phyloP scores from a whole-genome alignment of 805 yeast species.

The Suhomyces sp. region DNA sequence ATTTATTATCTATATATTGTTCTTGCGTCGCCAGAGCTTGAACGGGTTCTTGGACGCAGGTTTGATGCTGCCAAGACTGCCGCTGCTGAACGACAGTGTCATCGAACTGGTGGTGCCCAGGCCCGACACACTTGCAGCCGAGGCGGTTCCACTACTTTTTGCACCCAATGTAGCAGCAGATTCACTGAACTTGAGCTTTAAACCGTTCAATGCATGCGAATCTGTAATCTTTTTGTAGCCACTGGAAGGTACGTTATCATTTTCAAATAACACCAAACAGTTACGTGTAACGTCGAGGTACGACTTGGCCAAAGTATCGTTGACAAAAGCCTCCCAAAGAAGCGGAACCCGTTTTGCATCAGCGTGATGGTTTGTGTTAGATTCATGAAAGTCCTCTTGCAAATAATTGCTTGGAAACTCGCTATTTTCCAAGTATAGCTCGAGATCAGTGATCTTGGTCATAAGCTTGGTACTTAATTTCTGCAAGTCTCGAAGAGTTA shows the following conservation, averaged over 20 bases:
- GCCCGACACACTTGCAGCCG: constrained; percentile 9
- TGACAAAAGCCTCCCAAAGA: constrained; percentile 35
- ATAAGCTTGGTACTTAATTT: constrained; percentile 35
- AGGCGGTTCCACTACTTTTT: not conserved
- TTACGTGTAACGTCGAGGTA: constrained; percentile 32
- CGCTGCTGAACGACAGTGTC: constrained; percentile 21
- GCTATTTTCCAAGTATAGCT: constrained; percentile 26
- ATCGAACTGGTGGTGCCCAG: constrained; percentile 7
- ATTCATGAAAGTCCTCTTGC: constrained; percentile 12
- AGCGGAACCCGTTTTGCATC: not conserved
- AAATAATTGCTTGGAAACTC: constrained; percentile 33
- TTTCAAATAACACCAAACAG: constrained; percentile 30
- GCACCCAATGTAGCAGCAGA: not conserved
- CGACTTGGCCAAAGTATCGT: constrained; percentile 27
- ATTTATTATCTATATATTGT: not conserved
- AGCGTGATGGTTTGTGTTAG: constrained; percentile 5
- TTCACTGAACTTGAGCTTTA: constrained; percentile 31
- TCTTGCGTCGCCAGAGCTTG: constrained; percentile 37
- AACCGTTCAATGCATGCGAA: constrained; percentile 25
- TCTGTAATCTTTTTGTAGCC: constrained; percentile 30
- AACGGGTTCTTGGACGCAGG: constrained; percentile 34
- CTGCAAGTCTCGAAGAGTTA: constrained; percentile 43
- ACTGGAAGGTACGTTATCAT: constrained; percentile 16
- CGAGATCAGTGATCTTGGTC: constrained; percentile 28
- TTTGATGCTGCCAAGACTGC: constrained; percentile 22